These are phyloP conservation scores for Trametes villosa DNA, from an alignment of 768 basidiomycete genomes.

Conservation along the genomic window DNA sequence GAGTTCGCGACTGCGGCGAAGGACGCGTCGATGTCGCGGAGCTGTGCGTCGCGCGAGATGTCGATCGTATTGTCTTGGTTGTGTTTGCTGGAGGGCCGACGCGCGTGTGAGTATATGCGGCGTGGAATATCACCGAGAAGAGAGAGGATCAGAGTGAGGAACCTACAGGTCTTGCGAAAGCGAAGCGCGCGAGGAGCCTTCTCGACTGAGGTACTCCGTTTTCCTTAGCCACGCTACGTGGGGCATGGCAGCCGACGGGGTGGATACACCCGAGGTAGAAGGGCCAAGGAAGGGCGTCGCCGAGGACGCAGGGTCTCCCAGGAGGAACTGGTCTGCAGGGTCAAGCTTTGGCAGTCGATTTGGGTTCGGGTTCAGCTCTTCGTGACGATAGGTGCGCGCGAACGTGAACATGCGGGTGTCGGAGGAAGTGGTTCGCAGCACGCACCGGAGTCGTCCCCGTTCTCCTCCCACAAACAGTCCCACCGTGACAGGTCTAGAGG, in stretches of 20 bases:
- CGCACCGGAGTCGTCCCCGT: slow-evolving; percentile 69
- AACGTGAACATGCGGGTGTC: not conserved
- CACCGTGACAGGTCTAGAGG: slow-evolving; percentile 86
- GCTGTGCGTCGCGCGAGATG: slow-evolving; percentile 73
- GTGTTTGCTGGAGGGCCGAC: slow-evolving; percentile 47
- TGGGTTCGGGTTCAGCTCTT: slow-evolving; percentile 70
- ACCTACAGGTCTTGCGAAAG: slow-evolving; percentile 61
- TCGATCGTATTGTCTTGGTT: slow-evolving; percentile 55
- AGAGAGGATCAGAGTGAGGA: slow-evolving; percentile 10
- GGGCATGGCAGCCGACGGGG: slow-evolving; percentile 46
- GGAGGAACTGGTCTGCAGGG: slow-evolving; percentile 75
- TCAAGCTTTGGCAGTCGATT: slow-evolving; percentile 63
- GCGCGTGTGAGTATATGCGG: not conserved
- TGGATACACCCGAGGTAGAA: slow-evolving; percentile 44
- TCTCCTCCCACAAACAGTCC: slow-evolving; percentile 84
- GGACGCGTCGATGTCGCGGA: slow-evolving; percentile 78
- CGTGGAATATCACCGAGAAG: too few species aligned
- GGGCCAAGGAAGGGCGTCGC: slow-evolving; percentile 44
- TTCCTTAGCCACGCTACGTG: slow-evolving; percentile 92
- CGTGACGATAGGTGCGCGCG: not conserved
- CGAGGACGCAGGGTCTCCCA: slow-evolving; percentile 63
- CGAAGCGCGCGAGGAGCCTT: slow-evolving; percentile 50
- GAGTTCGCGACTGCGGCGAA: slow-evolving; percentile 70
- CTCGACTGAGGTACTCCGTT: slow-evolving; percentile 84
- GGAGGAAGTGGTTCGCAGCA: not conserved